Conservation (phyloP, 1,139 yeast species). For the Geotrichum citri-aurantii region DNA sequence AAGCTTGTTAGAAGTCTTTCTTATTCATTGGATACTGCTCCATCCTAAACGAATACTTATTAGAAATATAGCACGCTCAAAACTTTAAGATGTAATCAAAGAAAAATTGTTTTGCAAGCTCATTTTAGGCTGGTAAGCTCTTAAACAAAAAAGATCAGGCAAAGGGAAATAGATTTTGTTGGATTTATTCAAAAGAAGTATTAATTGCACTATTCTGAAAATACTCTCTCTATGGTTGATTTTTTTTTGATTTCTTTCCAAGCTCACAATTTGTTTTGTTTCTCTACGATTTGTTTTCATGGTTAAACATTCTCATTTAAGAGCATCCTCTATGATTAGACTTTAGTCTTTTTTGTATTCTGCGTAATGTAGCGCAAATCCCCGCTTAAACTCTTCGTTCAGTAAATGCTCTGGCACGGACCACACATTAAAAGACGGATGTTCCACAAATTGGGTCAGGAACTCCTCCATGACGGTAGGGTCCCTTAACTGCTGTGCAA, state of each 20-base stretch:
- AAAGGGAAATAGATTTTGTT: too few species aligned
- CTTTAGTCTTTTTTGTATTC: neutral
- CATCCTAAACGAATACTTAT: too few species aligned
- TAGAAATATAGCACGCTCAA: too few species aligned
- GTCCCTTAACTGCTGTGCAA: slow-evolving; percentile 55
- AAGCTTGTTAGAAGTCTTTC: too few species aligned
- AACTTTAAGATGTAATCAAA: too few species aligned
- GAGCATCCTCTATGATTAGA: neutral
- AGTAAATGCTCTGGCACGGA: slow-evolving; percentile 29
- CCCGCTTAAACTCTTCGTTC: slow-evolving; percentile 35
- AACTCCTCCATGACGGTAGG: slow-evolving; percentile 48
- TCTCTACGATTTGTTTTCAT: neutral
- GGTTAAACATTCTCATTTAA: neutral
- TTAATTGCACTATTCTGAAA: too few species aligned
- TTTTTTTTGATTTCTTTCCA: neutral
- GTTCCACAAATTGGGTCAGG: slow-evolving; percentile 27
- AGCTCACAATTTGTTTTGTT: neutral
- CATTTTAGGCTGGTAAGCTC: too few species aligned
- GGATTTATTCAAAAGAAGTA: too few species aligned
- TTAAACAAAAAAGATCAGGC: too few species aligned
- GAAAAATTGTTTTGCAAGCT: too few species aligned
- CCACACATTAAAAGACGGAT: slow-evolving; percentile 46
- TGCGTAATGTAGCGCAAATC: slow-evolving; percentile 45
- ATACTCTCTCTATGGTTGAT: too few species aligned
- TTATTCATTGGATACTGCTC: too few species aligned